A percentile compares a stretch with the other conserved stretches of the same genome.
These are phyloP conservation scores for Globisporangium carolinianum DNA, from an alignment of 352 stramenopile genomes.

Conservation along the genomic window DNA sequence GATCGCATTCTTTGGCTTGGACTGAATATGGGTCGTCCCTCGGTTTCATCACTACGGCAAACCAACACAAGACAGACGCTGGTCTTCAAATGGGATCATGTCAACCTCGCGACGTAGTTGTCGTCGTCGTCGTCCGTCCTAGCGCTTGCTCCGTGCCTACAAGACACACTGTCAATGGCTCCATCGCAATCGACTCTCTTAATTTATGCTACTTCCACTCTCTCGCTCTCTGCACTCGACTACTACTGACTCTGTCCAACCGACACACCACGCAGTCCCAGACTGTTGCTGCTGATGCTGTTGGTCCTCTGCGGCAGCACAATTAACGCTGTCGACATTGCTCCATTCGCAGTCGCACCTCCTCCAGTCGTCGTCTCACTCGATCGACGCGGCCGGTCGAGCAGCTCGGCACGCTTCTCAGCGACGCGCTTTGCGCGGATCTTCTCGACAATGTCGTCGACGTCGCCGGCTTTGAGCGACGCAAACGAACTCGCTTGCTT, in stretches of 20 bases:
- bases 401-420: slow-evolving; percentile 63
- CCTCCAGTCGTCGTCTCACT: background rate
- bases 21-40: background rate
- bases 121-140: background rate
- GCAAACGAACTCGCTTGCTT: slow-evolving; percentile 67
- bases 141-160: background rate
- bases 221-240: background rate
- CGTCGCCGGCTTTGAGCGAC: slow-evolving; percentile 69
- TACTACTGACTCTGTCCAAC: background rate
- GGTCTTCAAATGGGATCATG: background rate
- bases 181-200: background rate
- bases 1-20: background rate
- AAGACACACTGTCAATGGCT: background rate
- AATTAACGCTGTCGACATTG: too few species aligned
- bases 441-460: slow-evolving; percentile 80
- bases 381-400: slow-evolving; percentile 22
- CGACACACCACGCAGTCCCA: background rate
- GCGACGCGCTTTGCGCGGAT: slow-evolving; percentile 74
- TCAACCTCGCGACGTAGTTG: background rate
- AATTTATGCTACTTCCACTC: slow-evolving; percentile 17
- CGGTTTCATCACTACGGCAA: background rate
- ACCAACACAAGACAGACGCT: background rate
- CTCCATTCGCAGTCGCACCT: background rate
- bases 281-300: slow-evolving; percentile 1
- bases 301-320: too few species aligned